A percentile compares a stretch with the other conserved stretches of the same genome.
Evolutionary conservation across 2,329 filamentous ascomycete genomes (phyloP).

Genomic region (Cercospora nicotianae): DNA sequence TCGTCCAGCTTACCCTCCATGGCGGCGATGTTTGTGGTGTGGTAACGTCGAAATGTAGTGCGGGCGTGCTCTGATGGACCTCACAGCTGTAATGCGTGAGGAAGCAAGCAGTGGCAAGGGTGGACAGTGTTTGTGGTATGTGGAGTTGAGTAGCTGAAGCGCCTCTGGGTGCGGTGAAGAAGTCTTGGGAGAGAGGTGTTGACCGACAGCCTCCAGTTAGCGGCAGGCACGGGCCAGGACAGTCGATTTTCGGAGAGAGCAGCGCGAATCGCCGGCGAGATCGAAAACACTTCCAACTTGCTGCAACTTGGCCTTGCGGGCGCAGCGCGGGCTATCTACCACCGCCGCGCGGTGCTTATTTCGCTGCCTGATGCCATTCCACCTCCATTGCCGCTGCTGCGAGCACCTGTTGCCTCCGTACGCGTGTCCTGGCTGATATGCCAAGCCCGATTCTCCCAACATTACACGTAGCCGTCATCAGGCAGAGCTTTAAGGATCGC

Average conservation of each 20-base stretch:
- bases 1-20: conserved; percentile 37
- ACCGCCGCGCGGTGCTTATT: not conserved
- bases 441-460: conserved; percentile 9
- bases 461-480: not conserved
- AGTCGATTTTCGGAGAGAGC: conserved; percentile 7
- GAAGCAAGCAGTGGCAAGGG: conserved; percentile 1
- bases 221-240: not conserved
- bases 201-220: not conserved
- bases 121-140: not conserved
- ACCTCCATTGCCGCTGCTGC: not conserved
- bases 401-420: conserved; percentile 10
- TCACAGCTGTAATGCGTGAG: conserved; percentile 7
- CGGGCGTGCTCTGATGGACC: conserved; percentile 9
- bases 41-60: conserved; percentile 8
- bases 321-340: not conserved
- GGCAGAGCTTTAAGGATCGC: conserved; percentile 3
- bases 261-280: conserved; percentile 12
- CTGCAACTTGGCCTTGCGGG: not conserved
- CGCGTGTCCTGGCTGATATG: conserved; percentile 6
- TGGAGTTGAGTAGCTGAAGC: conserved; percentile 2
- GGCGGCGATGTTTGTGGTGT: conserved; percentile 29
- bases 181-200: conserved; percentile 14
- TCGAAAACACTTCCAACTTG: not conserved
- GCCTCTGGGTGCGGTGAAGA: conserved; percentile 11
- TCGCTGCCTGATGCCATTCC: conserved; percentile 4